phyloP scores from a whole-genome alignment of 306 rosid species.

The Begonia fuchsioides region DNA sequence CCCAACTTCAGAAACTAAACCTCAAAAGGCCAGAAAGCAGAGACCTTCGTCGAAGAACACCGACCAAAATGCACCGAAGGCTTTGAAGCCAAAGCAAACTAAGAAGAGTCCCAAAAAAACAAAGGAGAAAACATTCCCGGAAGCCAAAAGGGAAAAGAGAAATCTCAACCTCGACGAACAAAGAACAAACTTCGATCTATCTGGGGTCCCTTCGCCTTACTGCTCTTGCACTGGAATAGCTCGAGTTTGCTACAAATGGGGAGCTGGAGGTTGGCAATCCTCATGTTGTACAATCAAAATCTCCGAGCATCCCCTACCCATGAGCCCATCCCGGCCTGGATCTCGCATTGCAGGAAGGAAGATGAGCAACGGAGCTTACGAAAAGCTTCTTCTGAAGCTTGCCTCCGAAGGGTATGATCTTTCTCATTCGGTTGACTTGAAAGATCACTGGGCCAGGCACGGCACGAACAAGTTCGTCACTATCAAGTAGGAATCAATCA shows the following conservation, averaged over 20 bases:
- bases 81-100: slow-evolving; percentile 6
- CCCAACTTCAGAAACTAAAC: no score
- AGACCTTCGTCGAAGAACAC: not conserved
- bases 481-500: not conserved
- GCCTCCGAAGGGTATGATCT: slow-evolving; percentile 14
- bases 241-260: slow-evolving; percentile 14
- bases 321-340: slow-evolving; percentile 12
- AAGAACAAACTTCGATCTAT: slow-evolving; percentile 7
- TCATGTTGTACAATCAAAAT: slow-evolving; percentile 10
- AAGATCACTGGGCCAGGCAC: slow-evolving; percentile 15
- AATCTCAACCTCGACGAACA: slow-evolving; percentile 3
- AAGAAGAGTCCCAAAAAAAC: slow-evolving; percentile 5
- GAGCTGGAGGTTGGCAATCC: slow-evolving; percentile 16
- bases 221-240: slow-evolving; percentile 11
- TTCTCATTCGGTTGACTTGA: slow-evolving; percentile 13
- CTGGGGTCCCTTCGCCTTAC: slow-evolving; percentile 12
- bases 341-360: slow-evolving; percentile 13
- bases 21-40: slow-evolving; percentile 4
- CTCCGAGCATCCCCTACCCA: slow-evolving; percentile 12
- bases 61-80: slow-evolving; percentile 2
- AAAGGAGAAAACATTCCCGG: slow-evolving; percentile 7
- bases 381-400: slow-evolving; percentile 10
- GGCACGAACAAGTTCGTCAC: slow-evolving; percentile 15
- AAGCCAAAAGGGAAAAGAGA: slow-evolving; percentile 13
- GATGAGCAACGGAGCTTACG: slow-evolving; percentile 14